phyloP scores from a whole-genome alignment of 805 yeast genomes.

The Saccharomycopsis fodiens region DNA sequence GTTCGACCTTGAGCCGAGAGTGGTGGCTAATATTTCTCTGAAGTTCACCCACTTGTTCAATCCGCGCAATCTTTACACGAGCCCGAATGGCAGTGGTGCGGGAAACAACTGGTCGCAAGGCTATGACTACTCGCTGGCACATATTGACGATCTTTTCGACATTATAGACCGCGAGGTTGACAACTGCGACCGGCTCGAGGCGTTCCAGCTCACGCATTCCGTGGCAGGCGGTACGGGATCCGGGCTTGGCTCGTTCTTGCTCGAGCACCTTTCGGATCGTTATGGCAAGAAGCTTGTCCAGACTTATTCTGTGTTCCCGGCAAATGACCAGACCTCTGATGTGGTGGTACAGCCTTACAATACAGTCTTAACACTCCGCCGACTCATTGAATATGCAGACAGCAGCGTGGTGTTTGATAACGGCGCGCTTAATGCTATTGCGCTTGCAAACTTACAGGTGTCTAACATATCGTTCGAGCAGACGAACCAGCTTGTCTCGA shows the following conservation, averaged over 20 bases:
- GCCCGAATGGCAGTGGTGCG: constrained; percentile 85
- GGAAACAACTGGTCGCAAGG: constrained; percentile 97
- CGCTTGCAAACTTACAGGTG: constrained; percentile 51
- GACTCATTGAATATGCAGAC: constrained; percentile 81
- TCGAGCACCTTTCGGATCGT: constrained; percentile 74
- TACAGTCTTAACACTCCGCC: constrained; percentile 69
- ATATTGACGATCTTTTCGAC: constrained; percentile 68
- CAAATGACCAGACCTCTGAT: constrained; percentile 72
- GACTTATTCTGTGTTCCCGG: constrained; percentile 84
- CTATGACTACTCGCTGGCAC: constrained; percentile 60
- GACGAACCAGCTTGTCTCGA: constrained; percentile 77
- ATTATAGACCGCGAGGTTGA: constrained; percentile 87
- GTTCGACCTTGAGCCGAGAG: constrained; percentile 87
- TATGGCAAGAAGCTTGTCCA: constrained; percentile 76
- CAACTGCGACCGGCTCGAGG: constrained; percentile 80
- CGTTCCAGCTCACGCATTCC: constrained; percentile 85
- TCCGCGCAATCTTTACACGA: constrained; percentile 71
- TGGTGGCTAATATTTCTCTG: constrained; percentile 55
- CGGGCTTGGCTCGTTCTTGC: constrained; percentile 78
- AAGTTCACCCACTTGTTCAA: constrained; percentile 60
- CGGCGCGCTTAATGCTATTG: constrained; percentile 69
- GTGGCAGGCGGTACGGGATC: constrained; percentile 99
- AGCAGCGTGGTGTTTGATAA: constrained; percentile 88
- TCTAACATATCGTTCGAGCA: constrained; percentile 64
- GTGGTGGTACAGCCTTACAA: constrained; percentile 99